Conservation (phyloP, 305 asterid species). For the Fraxinus floribunda region DNA sequence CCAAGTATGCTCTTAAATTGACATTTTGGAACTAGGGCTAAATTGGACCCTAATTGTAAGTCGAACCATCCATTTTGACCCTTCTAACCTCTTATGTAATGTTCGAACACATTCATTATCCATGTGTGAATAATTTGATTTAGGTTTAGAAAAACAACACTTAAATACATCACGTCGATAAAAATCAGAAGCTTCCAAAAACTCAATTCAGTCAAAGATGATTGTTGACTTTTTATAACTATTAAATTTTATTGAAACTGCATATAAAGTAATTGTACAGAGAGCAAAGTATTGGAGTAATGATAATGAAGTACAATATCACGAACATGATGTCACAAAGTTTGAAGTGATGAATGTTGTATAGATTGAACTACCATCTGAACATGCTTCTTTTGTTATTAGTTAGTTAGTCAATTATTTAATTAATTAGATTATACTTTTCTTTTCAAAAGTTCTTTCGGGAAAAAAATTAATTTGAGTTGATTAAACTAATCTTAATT, state of each 20-base stretch:
- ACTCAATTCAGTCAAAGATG: neutral
- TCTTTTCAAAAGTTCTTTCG: too few species aligned
- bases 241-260: neutral
- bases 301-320: neutral
- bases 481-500: too few species aligned
- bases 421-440: too few species aligned
- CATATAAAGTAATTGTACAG: neutral
- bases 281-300: neutral
- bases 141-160: neutral
- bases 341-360: neutral
- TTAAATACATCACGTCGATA: neutral
- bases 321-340: neutral
- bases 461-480: too few species aligned
- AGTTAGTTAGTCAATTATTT: too few species aligned
- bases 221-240: neutral
- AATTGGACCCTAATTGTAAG: neutral
- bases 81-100: neutral
- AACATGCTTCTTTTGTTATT: neutral
- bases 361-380: neutral
- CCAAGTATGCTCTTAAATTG: neutral
- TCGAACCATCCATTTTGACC: neutral
- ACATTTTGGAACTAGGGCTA: neutral
- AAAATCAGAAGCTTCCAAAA: neutral
- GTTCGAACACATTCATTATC: neutral
- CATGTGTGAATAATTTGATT: neutral